Conservation (phyloP, 2,329 filamentous ascomycete species). For the Fusarium palustre region DNA sequence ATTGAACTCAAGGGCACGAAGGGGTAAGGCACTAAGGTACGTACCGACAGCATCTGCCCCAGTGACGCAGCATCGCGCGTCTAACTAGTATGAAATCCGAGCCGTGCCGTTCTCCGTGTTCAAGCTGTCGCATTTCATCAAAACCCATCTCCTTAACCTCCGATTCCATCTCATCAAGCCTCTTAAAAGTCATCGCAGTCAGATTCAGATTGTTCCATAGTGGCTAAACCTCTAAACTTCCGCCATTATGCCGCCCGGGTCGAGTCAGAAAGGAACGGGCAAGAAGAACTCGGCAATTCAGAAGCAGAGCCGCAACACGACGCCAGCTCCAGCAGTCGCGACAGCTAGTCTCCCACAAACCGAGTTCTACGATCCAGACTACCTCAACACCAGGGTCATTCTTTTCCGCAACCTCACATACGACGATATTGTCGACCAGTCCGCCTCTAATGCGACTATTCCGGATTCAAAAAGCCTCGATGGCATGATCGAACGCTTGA, state of each 20-base stretch:
- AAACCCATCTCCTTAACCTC: slow-evolving; percentile 9
- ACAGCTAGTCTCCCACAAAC: slow-evolving; percentile 66
- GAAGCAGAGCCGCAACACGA: slow-evolving; percentile 82
- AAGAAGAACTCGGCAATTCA: slow-evolving; percentile 73
- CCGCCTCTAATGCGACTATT: slow-evolving; percentile 66
- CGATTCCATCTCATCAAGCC: slow-evolving; percentile 8
- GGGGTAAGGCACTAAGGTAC: slow-evolving; percentile 25
- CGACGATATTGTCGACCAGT: slow-evolving; percentile 76
- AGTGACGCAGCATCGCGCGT: slow-evolving; percentile 41
- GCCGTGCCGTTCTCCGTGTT: slow-evolving; percentile 31
- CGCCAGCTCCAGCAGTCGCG: slow-evolving; percentile 62
- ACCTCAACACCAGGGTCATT: slow-evolving; percentile 72
- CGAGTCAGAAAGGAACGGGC: slow-evolving; percentile 71
- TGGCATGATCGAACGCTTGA: slow-evolving; percentile 72
- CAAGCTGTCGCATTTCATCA: slow-evolving; percentile 34
- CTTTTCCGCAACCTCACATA: slow-evolving; percentile 70
- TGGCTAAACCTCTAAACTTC: background rate
- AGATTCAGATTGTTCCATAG: background rate
- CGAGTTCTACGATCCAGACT: slow-evolving; percentile 70
- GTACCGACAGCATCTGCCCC: slow-evolving; percentile 21
- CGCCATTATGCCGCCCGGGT: slow-evolving; percentile 66
- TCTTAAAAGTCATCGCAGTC: background rate
- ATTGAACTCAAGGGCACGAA: slow-evolving; percentile 1
- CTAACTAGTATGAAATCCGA: background rate
- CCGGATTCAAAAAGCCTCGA: slow-evolving; percentile 74